Base-by-base conservation (phyloP, 768 basidiomycete species). In the Pulveroboletus sp. region DNA sequence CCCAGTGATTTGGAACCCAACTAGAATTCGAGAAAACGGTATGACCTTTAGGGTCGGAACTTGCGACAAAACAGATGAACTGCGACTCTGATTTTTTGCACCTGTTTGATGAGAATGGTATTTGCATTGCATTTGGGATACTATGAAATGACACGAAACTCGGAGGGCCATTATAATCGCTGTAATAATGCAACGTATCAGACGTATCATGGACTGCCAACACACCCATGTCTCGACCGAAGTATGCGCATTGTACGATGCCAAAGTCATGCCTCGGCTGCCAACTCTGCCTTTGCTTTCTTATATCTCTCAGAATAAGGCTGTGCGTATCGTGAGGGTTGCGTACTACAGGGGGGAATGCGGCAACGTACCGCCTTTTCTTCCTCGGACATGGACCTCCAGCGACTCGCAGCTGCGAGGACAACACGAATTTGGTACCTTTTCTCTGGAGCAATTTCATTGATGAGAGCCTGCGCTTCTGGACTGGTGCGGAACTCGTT, bases 341-440 rank as follows among this genome's bases (percentile, higher is more conserved):
- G 21, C 4, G 23, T 9, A 12, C 10, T 5, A n/a, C 6, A 31
- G 0, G 43, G n/a, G n/a, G n/a, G n/a, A n/a, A 7, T 14, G 33
- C 12, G 11, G 16, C 2, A 21, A 49, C 62, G 27, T 32, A 69
- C 71, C 8, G 57, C 55, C 51, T 68, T 71, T 46, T 70, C 69
- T n/a, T 57, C 59, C 2, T 38, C 12, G 7, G 67, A 57, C 65
- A 73, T 55, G 23, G 55, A 53, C 14, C 50, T 58, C 72, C 72
- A 73, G 13, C 55, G 59, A 5, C 33, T 45, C 14, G 32, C 71
- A 19, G 61, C 63, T 13, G 50, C 53, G 27, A 51, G 12, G 4
- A 51, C 25, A 11, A 51, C 38, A 5, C 56, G 53, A 35, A 58
- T 20, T 1, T 16, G 0, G 13, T 38, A 31, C 1, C 4, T 49